Evolutionary conservation across 768 basidiomycete species (phyloP), one percentile per base, ranked within the genome.

Genomic region (Nidula microcarpa): DNA sequence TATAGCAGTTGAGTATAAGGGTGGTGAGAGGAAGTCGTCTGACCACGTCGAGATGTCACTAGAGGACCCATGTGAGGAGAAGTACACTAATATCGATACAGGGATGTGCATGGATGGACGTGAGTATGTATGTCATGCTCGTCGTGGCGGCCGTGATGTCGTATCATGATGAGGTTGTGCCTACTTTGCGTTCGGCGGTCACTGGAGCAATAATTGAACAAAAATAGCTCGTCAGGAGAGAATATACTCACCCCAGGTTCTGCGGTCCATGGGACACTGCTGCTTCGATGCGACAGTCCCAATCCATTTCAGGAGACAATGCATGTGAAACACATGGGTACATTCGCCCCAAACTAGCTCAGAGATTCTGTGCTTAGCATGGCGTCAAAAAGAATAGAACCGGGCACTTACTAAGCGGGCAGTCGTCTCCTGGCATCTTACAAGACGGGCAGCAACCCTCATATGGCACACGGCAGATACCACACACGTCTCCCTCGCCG

Each of bases 181-280:
- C 50, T 10, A 54, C 50, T 48, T 45, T 56, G 36, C 57, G 37
- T 49, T 59, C 57, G 5, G 57, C 57, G 34, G 57, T 59, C 10
- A 53, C 57, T 59, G 18, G 30, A 16, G 11, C 18, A 47, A 47
- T 13, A 11, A 16, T 16, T 16, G 11, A 32, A n/a, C 30, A 23
- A 11, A 34, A 13, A n/a, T 11, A 34, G 13, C 8, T 49, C 11
- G 13, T 33, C 2, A 49, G 34, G 18, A 46, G 44, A n/a, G 18
- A 30, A 17, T 14, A 32, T 5, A 75, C 88, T 54, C 58, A 95
- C 94, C 87, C 96, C 96, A 99, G 2, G 86, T 75, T 61, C 93
- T 74, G 33, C 97, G 78, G 65, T 98, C 96, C 93, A 99, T 95
- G n/a, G 97, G 97, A 76, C 97, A 99, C 60, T 95, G 93, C 60